These are phyloP conservation scores for Trametes sanguinea DNA, from an alignment of 768 basidiomycete genomes.

Conservation along the genomic window DNA sequence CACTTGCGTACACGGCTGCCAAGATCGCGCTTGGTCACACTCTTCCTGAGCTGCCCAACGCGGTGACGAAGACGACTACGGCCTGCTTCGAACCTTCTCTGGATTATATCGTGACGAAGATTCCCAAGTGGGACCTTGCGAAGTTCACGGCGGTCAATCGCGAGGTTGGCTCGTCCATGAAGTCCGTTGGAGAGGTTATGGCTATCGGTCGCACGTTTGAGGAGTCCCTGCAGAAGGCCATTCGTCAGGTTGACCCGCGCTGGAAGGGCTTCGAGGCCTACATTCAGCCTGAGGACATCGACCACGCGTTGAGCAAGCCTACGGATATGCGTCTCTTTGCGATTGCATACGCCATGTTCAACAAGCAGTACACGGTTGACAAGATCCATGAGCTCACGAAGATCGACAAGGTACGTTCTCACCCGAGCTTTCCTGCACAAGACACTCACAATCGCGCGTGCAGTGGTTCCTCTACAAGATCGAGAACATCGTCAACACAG, in stretches of 20 bases:
- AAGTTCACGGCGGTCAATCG: conserved; percentile 96
- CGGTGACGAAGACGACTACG: conserved; percentile 98
- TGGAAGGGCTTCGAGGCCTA: conserved; percentile 99
- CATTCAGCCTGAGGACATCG: conserved; percentile 82
- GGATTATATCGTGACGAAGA: conserved; percentile 99
- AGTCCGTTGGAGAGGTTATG: conserved; percentile 99
- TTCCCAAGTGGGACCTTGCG: conserved; percentile 99
- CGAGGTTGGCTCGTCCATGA: conserved; percentile 96
- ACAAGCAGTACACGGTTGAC: conserved; percentile 88
- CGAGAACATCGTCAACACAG: conserved; percentile 95
- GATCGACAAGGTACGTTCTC: conserved; percentile 81
- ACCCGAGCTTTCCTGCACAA: neutral
- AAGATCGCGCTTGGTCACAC: conserved; percentile 98
- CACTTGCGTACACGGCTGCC: conserved; percentile 97
- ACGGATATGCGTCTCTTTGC: conserved; percentile 97
- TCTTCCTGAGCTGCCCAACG: conserved; percentile 96
- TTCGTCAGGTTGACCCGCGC: conserved; percentile 94
- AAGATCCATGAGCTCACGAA: conserved; percentile 91
- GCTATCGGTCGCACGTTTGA: conserved; percentile 99
- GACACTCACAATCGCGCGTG: neutral
- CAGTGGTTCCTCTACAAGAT: conserved; percentile 99
- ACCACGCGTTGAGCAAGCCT: conserved; percentile 74
- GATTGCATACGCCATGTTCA: conserved; percentile 97
- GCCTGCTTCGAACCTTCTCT: conserved; percentile 99
- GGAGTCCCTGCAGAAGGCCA: conserved; percentile 97